Evolutionary conservation across 768 basidiomycete genomes (phyloP), one percentile per base, ranked within the genome.

Genomic region (Lanmaoa rubissima): DNA sequence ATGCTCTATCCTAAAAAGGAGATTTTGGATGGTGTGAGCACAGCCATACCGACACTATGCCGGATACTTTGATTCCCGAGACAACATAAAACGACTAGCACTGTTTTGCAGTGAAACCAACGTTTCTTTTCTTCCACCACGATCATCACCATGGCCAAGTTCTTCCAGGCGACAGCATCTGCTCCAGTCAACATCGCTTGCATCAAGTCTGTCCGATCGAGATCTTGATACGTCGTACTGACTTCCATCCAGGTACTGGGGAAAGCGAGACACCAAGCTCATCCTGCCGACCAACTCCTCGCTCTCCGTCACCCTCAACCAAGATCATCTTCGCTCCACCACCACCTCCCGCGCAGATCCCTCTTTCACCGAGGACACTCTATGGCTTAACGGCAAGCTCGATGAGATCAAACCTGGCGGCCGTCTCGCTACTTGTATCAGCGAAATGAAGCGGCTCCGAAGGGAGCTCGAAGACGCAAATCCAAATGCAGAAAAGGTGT

Each of bases 281-380:
- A 98, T 98, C 70, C 79, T 99, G 55, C 97, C 97, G 43, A 98
- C 94, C 61, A 99, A 99, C 76, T 93, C 94, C 1, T 98, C 96
- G 11, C 84, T 99, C n/a, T 98, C 95, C 8, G 92, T 98, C 47
- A 98, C 97, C 3, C 88, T 99, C 60, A 89, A 89, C 67, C 97
- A 98, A 74, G 94, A 98, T 74, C 91, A 98, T 65, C 83, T 99
- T 11, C 82, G 92, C 57, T 92, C 92, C 1, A 96, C 93, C 9
- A 99, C 97, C 4, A 93, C 95, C 1, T 92, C 94, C 5, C 86
- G 92, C 24, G 88, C 89, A 3, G 90, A 94, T 66, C 75, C 86
- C 1, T 76, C 81, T 1, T 95, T 93, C 67, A 70, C 79, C 26
- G 74, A 81, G 53, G 95, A 98, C 72, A 78, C 83, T 51, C 80